A percentile compares a stretch with the other conserved stretches of the same genome.
phyloP scores from a whole-genome alignment of 1,284 basidiomycete species.

The Tranzscheliella williamsii region DNA sequence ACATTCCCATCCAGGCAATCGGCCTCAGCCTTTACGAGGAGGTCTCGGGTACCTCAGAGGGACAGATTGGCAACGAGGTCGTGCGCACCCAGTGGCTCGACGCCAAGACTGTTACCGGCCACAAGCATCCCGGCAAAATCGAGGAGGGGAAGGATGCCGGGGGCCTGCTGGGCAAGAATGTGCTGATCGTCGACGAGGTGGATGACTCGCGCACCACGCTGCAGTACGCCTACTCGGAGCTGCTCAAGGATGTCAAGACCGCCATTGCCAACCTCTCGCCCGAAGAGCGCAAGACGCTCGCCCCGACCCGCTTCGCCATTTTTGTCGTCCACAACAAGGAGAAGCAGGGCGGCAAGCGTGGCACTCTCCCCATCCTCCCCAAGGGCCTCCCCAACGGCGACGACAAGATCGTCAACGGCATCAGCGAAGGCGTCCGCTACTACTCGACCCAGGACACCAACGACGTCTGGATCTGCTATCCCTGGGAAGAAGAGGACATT shows the following conservation, averaged over 20 bases:
- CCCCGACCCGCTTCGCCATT: slow-evolving; percentile 58
- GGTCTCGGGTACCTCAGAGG: slow-evolving; percentile 48
- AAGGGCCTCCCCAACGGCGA: slow-evolving; percentile 28
- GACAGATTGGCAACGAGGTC: slow-evolving; percentile 56
- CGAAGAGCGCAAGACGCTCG: slow-evolving; percentile 45
- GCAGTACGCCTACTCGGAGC: slow-evolving; percentile 60
- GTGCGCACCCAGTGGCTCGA: slow-evolving; percentile 61
- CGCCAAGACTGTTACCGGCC: slow-evolving; percentile 37
- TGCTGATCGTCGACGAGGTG: slow-evolving; percentile 60
- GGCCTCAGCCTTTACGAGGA: slow-evolving; percentile 60
- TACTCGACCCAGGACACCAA: slow-evolving; percentile 56
- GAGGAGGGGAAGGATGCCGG: slow-evolving; percentile 52
- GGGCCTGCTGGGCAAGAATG: slow-evolving; percentile 59
- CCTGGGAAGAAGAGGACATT: slow-evolving; percentile 59
- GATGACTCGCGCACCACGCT: slow-evolving; percentile 59
- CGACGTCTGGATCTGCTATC: slow-evolving; percentile 59
- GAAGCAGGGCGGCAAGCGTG: slow-evolving; percentile 53
- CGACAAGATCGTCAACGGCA: slow-evolving; percentile 46
- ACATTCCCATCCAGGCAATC: slow-evolving; percentile 60
- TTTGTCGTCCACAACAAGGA: slow-evolving; percentile 60
- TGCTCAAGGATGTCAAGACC: slow-evolving; percentile 55
- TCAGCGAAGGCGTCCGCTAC: slow-evolving; percentile 57
- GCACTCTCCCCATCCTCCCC: slow-evolving; percentile 52
- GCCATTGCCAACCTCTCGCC: slow-evolving; percentile 43
- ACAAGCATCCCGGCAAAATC: slow-evolving; percentile 30